Base-by-base conservation (phyloP, 2,329 filamentous ascomycete species). In the Aspergillus aculeatus region DNA sequence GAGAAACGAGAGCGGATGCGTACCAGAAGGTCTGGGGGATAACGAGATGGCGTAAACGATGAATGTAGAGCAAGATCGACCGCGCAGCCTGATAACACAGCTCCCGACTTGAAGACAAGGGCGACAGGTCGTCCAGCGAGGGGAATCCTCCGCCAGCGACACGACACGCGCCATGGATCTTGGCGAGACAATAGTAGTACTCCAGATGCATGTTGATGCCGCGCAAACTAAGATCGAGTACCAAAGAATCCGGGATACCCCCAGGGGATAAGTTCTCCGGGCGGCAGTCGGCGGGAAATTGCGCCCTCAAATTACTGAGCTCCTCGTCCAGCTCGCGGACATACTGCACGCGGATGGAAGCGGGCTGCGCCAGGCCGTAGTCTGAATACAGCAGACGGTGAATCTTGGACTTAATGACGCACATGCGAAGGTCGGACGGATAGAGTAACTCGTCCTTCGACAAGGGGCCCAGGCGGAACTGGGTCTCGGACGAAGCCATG, bases 291-390 rank as follows among this genome's bases (percentile, higher is more conserved):
- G 56, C 56, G 0, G 69, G 69, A 47, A 66, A 69, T 3, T 56
- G 53, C 0, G 61, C 47, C 11, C 63, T 66, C 12, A 71, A 24
- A 1, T 64, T 62, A 26, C 61, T 66, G 24, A 71, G 29, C 35
- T 71, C 64, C 24, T 68, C 54, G 19, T 71, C 69, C 10, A 71
- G 23, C 54, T 71, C 67, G n/a, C 68, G 66, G 16, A 71, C 68
- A 26, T 60, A 56, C 16, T 70, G 65, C 9, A 71, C 53, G 1
- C 62, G 56, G 21, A 62, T 56, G 2, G 67, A 64, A 26, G 67
- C 65, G 1, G 67, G 56, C 6, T 64, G 54, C 2, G 41, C 24
- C 10, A 54, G 57, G 7, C 57, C 59, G 1, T 63, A 47, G 3
- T 59, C 58, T 0, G 66, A 70, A 52, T 70, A 69, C 1, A 71